phyloP scores from a whole-genome alignment of 2,329 filamentous ascomycete species.

The Colletotrichum abscissum region DNA sequence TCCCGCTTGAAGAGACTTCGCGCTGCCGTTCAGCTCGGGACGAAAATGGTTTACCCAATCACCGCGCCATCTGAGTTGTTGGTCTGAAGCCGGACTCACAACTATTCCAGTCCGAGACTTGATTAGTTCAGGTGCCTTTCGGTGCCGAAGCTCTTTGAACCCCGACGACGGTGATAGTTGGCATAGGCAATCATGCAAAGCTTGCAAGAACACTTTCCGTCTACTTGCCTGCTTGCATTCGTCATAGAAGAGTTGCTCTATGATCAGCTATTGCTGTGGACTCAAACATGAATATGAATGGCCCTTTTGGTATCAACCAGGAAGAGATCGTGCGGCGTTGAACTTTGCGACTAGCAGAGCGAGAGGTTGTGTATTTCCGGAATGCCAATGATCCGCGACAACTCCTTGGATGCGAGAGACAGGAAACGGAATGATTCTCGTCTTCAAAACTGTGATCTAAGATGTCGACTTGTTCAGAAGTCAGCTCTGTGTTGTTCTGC shows the following conservation, averaged over 20 bases:
- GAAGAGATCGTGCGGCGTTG: not conserved
- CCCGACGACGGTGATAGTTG: not conserved
- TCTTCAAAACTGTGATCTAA: not conserved
- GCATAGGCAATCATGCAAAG: not conserved
- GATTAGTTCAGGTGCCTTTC: not conserved
- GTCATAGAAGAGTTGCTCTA: not conserved
- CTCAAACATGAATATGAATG: no score
- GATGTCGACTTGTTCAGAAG: not conserved
- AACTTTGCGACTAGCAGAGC: not conserved
- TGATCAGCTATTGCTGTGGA: not conserved
- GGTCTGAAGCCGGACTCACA: not conserved
- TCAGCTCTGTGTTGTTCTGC: not conserved
- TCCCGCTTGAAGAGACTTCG: not conserved
- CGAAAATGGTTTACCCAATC: not conserved
- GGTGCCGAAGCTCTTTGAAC: not conserved
- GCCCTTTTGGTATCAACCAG: not conserved
- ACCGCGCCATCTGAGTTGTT: not conserved
- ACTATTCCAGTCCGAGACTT: not conserved
- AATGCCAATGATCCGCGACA: not conserved
- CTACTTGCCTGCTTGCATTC: not conserved
- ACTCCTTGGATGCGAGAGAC: not conserved
- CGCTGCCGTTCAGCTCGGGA: not conserved
- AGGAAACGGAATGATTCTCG: not conserved
- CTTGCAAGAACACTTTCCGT: not conserved
- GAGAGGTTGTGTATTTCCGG: not conserved